phyloP scores from a whole-genome alignment of 202 grass and related monocot genomes.

The Dendrocalamus latiflorus region DNA sequence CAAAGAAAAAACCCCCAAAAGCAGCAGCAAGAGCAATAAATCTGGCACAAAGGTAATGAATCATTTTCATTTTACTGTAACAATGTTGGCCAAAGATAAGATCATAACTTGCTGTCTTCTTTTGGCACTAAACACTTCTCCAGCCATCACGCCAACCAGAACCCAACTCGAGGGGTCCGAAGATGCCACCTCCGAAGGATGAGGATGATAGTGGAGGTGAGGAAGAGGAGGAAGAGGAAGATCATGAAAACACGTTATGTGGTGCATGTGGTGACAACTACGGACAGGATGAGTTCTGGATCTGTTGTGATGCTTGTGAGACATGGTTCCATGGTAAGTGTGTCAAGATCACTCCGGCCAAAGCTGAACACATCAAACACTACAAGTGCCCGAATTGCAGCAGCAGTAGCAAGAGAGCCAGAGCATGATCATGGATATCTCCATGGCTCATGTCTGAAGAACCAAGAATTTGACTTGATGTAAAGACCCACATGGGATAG shows the following conservation, averaged over 20 bases:
- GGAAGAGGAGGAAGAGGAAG: slow-evolving; percentile 69
- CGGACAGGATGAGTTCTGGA: slow-evolving; percentile 94
- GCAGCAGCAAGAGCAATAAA: slow-evolving; percentile 73
- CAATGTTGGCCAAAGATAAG: neutral
- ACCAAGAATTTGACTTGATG: slow-evolving; percentile 36
- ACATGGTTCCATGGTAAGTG: slow-evolving; percentile 99
- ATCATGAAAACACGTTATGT: slow-evolving; percentile 83
- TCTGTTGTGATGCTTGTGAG: slow-evolving; percentile 93
- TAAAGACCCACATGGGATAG: slow-evolving; percentile 34
- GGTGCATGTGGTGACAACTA: slow-evolving; percentile 95
- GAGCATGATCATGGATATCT: slow-evolving; percentile 43
- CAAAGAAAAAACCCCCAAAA: slow-evolving; percentile 75
- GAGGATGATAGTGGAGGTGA: slow-evolving; percentile 64
- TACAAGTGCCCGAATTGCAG: slow-evolving; percentile 97
- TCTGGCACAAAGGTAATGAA: slow-evolving; percentile 64
- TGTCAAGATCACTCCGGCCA: slow-evolving; percentile 91
- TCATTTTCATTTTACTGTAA: neutral
- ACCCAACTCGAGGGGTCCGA: slow-evolving; percentile 50
- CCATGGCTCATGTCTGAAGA: slow-evolving; percentile 30
- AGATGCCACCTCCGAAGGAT: slow-evolving; percentile 62
- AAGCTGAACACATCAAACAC: slow-evolving; percentile 99
- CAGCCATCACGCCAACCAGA: slow-evolving; percentile 45
- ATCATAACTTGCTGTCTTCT: slow-evolving; percentile 7
- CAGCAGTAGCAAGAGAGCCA: slow-evolving; percentile 70
- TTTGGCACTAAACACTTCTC: slow-evolving; percentile 13